Evolutionary conservation across 352 stramenopile species (phyloP).

Genomic region (Phytophthora podocarpi): DNA sequence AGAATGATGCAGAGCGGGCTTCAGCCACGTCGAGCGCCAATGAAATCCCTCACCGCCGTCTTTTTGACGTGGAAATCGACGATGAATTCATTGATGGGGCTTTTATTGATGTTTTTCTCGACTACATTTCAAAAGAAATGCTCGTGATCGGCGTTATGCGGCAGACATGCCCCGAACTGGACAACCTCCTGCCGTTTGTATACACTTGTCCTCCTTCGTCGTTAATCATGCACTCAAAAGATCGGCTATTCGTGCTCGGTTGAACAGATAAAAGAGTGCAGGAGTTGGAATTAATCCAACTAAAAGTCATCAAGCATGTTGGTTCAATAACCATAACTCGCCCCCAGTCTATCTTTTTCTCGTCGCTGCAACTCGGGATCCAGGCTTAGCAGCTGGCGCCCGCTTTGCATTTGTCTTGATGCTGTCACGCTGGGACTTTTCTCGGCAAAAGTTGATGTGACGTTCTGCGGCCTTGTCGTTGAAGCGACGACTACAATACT

Average conservation of each 20-base stretch:
- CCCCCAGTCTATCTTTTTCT: slow-evolving; percentile 49
- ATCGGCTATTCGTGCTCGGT: slow-evolving; percentile 61
- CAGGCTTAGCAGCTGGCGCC: slow-evolving; percentile 36
- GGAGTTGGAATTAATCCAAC: too few relatives aligned
- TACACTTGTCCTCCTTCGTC: slow-evolving; percentile 60
- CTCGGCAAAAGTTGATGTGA: slow-evolving; percentile 92
- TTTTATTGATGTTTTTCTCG: slow-evolving; percentile 56
- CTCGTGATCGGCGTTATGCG: slow-evolving; percentile 60
- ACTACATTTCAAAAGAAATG: slow-evolving; percentile 48
- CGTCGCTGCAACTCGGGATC: slow-evolving; percentile 34
- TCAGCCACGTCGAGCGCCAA: not conserved
- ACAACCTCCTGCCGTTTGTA: slow-evolving; percentile 69
- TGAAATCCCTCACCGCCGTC: slow-evolving; percentile 1
- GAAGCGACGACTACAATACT: slow-evolving; percentile 91
- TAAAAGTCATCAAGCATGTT: not conserved
- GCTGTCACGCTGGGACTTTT: slow-evolving; percentile 72
- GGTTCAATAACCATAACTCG: not conserved
- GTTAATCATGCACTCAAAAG: slow-evolving; percentile 52
- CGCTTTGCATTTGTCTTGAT: slow-evolving; percentile 53
- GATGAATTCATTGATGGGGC: slow-evolving; percentile 37
- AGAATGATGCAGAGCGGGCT: not conserved
- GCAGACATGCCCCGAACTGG: slow-evolving; percentile 37
- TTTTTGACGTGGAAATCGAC: slow-evolving; percentile 51
- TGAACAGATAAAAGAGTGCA: slow-evolving; percentile 18
- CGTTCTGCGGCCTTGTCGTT: slow-evolving; percentile 92